Evolutionary conservation across 2,329 filamentous ascomycete genomes (phyloP).

Genomic region (Arthroderma uncinatum): DNA sequence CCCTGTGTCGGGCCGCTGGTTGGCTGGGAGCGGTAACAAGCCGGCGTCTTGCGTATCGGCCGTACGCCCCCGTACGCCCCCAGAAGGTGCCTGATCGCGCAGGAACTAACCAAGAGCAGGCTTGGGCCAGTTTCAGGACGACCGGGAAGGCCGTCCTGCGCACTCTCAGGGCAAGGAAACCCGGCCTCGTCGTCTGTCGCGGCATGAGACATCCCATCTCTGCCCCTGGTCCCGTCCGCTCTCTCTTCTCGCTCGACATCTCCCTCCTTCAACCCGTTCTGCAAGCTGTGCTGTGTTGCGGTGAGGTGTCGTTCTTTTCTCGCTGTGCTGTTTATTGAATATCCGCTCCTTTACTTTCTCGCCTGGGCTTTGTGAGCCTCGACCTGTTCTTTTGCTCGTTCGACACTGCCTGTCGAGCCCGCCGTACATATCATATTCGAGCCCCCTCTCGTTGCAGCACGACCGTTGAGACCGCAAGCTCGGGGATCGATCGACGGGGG

Average conservation of each 20-base stretch:
- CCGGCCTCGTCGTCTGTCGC: not conserved
- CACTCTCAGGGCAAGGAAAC: not conserved
- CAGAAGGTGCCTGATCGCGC: not conserved
- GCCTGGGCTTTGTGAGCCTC: not conserved
- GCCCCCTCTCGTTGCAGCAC: not conserved
- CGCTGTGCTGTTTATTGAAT: not conserved
- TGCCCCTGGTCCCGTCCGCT: conserved; percentile 6
- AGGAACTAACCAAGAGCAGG: not conserved
- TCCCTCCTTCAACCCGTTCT: conserved; percentile 10
- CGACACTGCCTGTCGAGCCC: not conserved
- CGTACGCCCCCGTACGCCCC: not conserved
- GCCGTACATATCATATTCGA: not conserved
- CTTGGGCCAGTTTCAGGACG: not conserved
- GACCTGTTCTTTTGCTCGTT: conserved; percentile 2
- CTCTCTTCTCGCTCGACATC: conserved; percentile 9
- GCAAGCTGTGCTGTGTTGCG: not conserved
- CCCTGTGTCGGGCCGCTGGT: not conserved
- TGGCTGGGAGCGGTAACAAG: not conserved
- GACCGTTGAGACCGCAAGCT: not conserved
- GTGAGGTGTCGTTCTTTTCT: not conserved
- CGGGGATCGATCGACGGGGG: not conserved
- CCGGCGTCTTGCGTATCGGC: not conserved
- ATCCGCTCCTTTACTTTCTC: not conserved
- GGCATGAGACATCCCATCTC: conserved; percentile 6
- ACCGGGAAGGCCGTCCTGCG: not conserved